Conservation (phyloP, 768 basidiomycete species). For the Mycena epipterygia region DNA sequence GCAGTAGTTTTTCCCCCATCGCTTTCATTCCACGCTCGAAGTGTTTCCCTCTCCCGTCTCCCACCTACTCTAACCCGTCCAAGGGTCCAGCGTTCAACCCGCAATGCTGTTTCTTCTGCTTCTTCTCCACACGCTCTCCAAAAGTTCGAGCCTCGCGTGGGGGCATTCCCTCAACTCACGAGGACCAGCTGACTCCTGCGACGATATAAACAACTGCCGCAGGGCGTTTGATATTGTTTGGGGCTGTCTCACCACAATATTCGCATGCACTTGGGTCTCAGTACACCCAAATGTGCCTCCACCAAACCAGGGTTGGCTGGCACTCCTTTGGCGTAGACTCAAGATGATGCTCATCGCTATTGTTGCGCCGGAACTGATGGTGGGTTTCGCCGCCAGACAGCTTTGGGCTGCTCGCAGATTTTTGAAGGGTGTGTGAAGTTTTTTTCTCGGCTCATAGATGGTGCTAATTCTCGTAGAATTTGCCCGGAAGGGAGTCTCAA, state of each 20-base stretch:
- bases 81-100: too few species aligned
- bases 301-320: conserved; percentile 13
- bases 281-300: conserved; percentile 43
- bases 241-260: conserved; percentile 37
- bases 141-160: neutral
- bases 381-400: conserved; percentile 42
- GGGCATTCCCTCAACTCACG: neutral
- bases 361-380: conserved; percentile 44
- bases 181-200: neutral
- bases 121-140: neutral
- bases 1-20: too few species aligned
- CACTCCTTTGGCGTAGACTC: conserved; percentile 21
- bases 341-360: conserved; percentile 38
- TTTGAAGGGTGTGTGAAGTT: neutral
- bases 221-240: conserved; percentile 32
- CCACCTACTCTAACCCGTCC: too few species aligned
- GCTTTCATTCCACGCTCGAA: too few species aligned
- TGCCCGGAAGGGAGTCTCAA: conserved; percentile 3
- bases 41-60: too few species aligned
- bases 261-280: conserved; percentile 40
- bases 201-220: conserved; percentile 25
- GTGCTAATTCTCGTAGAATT: neutral
- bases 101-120: neutral
- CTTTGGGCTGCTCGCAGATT: conserved; percentile 23
- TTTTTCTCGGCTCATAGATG: neutral